Conservation (phyloP, 441 rosid genomes). For the Adansonia grandidieri region DNA sequence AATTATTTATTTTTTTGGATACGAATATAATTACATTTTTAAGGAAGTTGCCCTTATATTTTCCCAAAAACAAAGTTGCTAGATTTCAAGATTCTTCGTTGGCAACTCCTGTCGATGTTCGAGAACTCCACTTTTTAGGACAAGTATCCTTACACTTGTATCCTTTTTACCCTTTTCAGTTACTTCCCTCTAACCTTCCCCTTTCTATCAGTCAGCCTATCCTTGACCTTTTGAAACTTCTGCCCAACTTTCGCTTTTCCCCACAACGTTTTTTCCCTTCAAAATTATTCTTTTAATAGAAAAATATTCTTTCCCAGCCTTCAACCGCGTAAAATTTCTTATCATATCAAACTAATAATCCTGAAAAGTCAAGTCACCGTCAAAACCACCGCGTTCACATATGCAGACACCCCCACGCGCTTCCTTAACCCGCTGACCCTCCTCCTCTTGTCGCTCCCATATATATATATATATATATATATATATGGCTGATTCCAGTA, state of each 20-base stretch:
- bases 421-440: constrained; percentile 18
- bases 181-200: neutral
- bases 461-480: neutral
- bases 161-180: neutral
- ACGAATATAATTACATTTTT: too few species aligned
- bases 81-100: neutral
- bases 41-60: too few species aligned
- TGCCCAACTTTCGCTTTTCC: neutral
- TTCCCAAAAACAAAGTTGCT: too few species aligned
- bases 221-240: neutral
- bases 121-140: neutral
- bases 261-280: neutral
- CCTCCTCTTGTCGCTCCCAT: neutral
- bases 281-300: neutral
- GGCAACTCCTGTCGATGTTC: neutral
- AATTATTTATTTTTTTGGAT: too few species aligned
- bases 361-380: constrained; percentile 20
- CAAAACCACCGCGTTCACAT: constrained; percentile 14
- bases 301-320: neutral
- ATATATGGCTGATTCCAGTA: neutral
- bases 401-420: neutral
- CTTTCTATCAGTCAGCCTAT: neutral
- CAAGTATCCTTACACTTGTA: neutral
- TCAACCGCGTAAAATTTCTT: constrained; percentile 18
- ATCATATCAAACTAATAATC: neutral